Conservation (phyloP, 2,329 filamentous ascomycete genomes). For the Aspergillus proliferans region DNA sequence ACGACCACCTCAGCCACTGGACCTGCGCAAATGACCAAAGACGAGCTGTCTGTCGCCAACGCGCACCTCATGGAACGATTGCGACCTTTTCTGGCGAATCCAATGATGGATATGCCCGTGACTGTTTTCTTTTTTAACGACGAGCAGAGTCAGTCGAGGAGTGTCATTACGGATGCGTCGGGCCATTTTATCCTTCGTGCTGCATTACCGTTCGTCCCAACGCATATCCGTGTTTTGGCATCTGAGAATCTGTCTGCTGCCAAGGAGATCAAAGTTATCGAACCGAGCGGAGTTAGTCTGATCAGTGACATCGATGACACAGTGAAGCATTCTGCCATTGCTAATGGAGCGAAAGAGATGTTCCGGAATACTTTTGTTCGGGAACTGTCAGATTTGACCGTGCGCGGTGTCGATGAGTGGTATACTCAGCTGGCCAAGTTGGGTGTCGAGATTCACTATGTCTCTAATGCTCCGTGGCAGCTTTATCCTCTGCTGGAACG, state of each 20-base stretch:
- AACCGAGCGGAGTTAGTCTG: conserved; percentile 74
- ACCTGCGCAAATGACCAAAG: conserved; percentile 53
- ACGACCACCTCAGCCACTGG: conserved; percentile 44
- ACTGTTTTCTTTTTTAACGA: conserved; percentile 96
- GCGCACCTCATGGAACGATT: conserved; percentile 80
- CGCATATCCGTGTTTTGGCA: conserved; percentile 78
- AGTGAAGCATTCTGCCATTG: conserved; percentile 90
- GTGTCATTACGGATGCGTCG: conserved; percentile 75
- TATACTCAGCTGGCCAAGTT: conserved; percentile 70
- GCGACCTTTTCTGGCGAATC: conserved; percentile 82
- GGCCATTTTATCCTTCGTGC: conserved; percentile 82
- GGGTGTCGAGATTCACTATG: conserved; percentile 89
- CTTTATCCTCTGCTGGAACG: conserved; percentile 82
- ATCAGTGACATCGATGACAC: conserved; percentile 99
- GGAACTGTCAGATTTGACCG: conserved; percentile 70
- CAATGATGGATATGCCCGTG: conserved; percentile 68
- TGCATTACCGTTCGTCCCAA: conserved; percentile 82
- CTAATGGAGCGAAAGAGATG: conserved; percentile 80
- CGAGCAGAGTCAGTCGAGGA: conserved; percentile 71
- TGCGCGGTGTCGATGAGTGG: conserved; percentile 87
- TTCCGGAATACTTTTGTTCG: conserved; percentile 94
- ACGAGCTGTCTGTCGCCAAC: conserved; percentile 74
- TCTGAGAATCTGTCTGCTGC: conserved; percentile 78
- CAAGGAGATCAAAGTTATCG: conserved; percentile 69
- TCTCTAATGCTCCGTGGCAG: conserved; percentile 99